Conservation (phyloP, 2,329 filamentous ascomycete species). For the Aureobasidium sp. region DNA sequence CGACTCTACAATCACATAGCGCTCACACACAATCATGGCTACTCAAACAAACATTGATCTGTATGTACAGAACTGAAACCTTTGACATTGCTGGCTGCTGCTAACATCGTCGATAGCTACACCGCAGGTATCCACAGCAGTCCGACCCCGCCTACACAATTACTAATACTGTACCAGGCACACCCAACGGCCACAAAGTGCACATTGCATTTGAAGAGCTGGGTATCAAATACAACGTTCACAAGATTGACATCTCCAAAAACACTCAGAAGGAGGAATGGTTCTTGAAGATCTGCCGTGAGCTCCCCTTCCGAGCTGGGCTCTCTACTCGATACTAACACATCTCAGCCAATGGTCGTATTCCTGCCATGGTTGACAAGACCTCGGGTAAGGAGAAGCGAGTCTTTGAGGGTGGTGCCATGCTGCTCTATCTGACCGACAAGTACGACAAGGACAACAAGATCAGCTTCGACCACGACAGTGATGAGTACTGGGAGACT, state of each 20-base stretch:
- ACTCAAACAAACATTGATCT: constrained; percentile 15
- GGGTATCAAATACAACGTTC: constrained; percentile 26
- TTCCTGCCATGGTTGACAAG: constrained; percentile 41
- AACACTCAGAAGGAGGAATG: constrained; percentile 40
- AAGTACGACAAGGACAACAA: constrained; percentile 36
- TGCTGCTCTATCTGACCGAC: constrained; percentile 40
- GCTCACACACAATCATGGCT: background rate
- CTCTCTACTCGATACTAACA: background rate
- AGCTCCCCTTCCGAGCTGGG: background rate
- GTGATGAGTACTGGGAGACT: constrained; percentile 38
- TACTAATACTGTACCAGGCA: constrained; percentile 20
- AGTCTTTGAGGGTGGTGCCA: constrained; percentile 40
- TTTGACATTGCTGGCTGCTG: background rate
- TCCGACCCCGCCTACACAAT: background rate
- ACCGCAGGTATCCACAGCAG: constrained; percentile 20
- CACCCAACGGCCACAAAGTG: constrained; percentile 31
- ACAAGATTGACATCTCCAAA: constrained; percentile 38
- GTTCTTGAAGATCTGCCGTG: constrained; percentile 41
- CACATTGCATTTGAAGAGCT: constrained; percentile 29
- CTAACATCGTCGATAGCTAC: background rate
- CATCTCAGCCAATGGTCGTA: constrained; percentile 38
- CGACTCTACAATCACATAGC: background rate
- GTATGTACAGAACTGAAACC: background rate
- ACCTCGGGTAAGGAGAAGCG: constrained; percentile 21
- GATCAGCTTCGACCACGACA: constrained; percentile 38